These are phyloP conservation scores for Actinomortierella ambigua DNA, from an alignment of 371 early-diverging fungal species.

Conservation along the genomic window DNA sequence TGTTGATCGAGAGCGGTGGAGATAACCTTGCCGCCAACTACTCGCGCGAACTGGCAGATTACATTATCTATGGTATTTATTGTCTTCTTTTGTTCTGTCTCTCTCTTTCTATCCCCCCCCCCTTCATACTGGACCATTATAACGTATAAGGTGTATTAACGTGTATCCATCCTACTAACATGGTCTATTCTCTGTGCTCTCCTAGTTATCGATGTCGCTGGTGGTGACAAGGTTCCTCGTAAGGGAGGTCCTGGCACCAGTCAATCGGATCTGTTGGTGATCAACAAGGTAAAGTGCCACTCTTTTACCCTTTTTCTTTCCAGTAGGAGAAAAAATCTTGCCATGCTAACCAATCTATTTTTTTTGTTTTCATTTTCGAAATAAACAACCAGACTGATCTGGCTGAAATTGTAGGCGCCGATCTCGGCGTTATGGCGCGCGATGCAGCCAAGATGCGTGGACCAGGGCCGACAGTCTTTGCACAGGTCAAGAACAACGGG, in stretches of 20 bases:
- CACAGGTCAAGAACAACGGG: constrained; percentile 88
- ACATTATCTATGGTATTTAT: constrained; percentile 78
- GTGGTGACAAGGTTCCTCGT: constrained; percentile 92
- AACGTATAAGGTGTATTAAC: too few species aligned
- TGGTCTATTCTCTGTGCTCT: too few species aligned
- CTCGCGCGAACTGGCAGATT: constrained; percentile 86
- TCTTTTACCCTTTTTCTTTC: not conserved
- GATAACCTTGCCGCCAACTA: constrained; percentile 95
- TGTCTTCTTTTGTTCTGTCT: constrained; percentile 7
- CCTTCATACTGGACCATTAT: too few species aligned
- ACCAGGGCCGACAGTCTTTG: constrained; percentile 82
- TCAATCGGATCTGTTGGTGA: constrained; percentile 88
- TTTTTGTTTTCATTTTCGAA: not conserved
- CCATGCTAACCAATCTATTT: not conserved
- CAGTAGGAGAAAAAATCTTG: not conserved
- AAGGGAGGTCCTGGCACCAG: constrained; percentile 95
- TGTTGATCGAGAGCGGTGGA: constrained; percentile 92
- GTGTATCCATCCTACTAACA: too few species aligned
- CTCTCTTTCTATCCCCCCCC: not conserved
- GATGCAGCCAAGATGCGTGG: constrained; percentile 91
- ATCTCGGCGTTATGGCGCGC: constrained; percentile 87
- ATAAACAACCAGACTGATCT: constrained; percentile 72
- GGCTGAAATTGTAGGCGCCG: constrained; percentile 87
- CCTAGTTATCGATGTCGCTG: constrained; percentile 91
- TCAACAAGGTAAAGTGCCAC: constrained; percentile 72